Evolutionary conservation across 768 basidiomycete species (phyloP).

Genomic region (Lactifluus pinguis): DNA sequence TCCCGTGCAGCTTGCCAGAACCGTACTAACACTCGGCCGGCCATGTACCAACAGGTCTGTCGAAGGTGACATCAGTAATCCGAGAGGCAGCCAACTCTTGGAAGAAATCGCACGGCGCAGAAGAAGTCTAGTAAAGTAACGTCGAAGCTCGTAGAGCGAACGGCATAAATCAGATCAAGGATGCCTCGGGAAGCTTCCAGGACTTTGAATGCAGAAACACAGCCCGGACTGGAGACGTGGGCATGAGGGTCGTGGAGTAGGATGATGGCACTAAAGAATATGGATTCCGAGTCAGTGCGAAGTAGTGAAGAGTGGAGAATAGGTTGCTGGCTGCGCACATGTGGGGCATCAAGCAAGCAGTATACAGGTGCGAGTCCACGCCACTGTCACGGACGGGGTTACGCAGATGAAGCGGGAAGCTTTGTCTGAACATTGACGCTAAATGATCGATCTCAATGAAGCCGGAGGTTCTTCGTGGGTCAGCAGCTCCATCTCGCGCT

Average conservation of each 20-base stretch:
- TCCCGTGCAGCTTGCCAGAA: constrained; percentile 59
- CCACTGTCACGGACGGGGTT: constrained; percentile 29
- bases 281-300: not conserved
- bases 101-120: constrained; percentile 41
- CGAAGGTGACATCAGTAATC: not conserved
- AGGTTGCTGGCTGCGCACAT: constrained; percentile 23
- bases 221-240: constrained; percentile 45
- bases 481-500: constrained; percentile 7
- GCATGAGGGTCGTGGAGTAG: constrained; percentile 74
- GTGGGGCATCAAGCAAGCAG: constrained; percentile 22
- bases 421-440: constrained; percentile 22
- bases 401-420: constrained; percentile 26
- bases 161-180: constrained; percentile 54
- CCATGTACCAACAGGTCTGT: constrained; percentile 63
- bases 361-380: constrained; percentile 32
- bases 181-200: constrained; percentile 57
- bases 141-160: constrained; percentile 66
- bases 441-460: constrained; percentile 26
- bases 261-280: constrained; percentile 45
- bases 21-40: constrained; percentile 55
- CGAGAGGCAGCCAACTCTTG: not conserved
- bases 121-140: constrained; percentile 63
- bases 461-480: constrained; percentile 25
- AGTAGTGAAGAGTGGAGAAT: constrained; percentile 26
- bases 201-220: constrained; percentile 61